These are phyloP conservation scores for Gastrolobium bilobum DNA, from an alignment of 306 rosid genomes.

Conservation along the genomic window DNA sequence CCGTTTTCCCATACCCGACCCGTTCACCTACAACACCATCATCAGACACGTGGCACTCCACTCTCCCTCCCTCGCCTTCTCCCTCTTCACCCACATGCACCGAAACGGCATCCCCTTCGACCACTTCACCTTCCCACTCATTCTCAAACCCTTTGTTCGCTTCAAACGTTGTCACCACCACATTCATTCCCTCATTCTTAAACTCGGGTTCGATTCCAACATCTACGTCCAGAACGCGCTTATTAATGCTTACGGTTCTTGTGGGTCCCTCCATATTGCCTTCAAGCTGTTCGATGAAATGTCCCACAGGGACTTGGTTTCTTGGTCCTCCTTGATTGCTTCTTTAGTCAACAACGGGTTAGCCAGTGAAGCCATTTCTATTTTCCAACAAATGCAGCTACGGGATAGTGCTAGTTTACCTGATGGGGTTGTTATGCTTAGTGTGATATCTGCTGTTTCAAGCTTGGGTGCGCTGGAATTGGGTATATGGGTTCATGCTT, in stretches of 20 bases:
- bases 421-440: conserved; percentile 62
- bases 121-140: conserved; percentile 71
- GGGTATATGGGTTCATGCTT: conserved; percentile 64
- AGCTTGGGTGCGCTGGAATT: conserved; percentile 67
- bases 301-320: conserved; percentile 58
- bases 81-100: conserved; percentile 62
- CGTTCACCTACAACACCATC: conserved; percentile 58
- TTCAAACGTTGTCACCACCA: not conserved
- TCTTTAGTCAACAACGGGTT: conserved; percentile 55
- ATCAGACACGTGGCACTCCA: conserved; percentile 54
- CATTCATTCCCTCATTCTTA: conserved; percentile 59
- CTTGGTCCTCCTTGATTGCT: conserved; percentile 68
- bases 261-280: conserved; percentile 49
- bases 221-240: conserved; percentile 61
- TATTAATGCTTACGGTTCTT: conserved; percentile 53
- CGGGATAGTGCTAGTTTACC: conserved; percentile 33
- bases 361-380: conserved; percentile 52
- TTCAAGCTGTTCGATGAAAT: conserved; percentile 65
- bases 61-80: conserved; percentile 54
- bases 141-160: conserved; percentile 57
- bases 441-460: conserved; percentile 65
- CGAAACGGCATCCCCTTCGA: conserved; percentile 55
- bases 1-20: conserved; percentile 52
- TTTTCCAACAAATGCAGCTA: conserved; percentile 69
- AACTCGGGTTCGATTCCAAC: conserved; percentile 60